Evolutionary conservation across 2,329 filamentous ascomycete species (phyloP), one percentile per base, ranked within the genome.

Genomic region (Sordariomycetes sp.): DNA sequence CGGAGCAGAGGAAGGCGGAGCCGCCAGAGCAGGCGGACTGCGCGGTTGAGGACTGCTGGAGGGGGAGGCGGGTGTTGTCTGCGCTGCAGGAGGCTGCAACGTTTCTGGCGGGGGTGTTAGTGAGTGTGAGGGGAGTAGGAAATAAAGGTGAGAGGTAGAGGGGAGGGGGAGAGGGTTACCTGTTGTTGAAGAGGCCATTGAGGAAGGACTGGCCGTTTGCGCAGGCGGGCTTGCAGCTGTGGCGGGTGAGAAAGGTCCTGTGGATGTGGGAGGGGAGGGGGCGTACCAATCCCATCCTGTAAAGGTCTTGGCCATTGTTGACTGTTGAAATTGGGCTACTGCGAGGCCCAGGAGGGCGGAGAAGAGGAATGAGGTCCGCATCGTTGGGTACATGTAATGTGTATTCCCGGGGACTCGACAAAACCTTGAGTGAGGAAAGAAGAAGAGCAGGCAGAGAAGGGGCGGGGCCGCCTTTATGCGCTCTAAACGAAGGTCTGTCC

Each of bases 1-100:
- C 43, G 54, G 60, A 59, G 60, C 63, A 65, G 18, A 64, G 46
- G 20, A 51, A 51, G 51, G 51, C 57, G 51, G 16, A n/a, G 56
- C 56, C 56, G 32, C 50, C 50, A 16, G 48, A 22, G 55, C 55
- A 57, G 25, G 40, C 22, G 10, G 55, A 57, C 24, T 24, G 24
- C 22, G 46, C 32, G 24, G 18, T 16, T 40, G 22, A 40, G 24
- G 40, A 50, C 34, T 43, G 25, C 40, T 34, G 55, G 46, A 20
- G 24, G 18, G 40, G 25, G 43, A 57, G n/a, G 43, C 14, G 40
- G 25, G 25, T 22, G 55, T 57, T 57, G 55, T 57, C 12, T 57
- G 46, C 43, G 55, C 46, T 50, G 55, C 55, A 57, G 43, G 28
- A 22, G 4, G 40, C 25, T 43, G 46, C 55, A n/a, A 35, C 40